These are phyloP conservation scores for Irpex sp. DNA, from an alignment of 1,284 basidiomycete genomes.

Conservation along the genomic window DNA sequence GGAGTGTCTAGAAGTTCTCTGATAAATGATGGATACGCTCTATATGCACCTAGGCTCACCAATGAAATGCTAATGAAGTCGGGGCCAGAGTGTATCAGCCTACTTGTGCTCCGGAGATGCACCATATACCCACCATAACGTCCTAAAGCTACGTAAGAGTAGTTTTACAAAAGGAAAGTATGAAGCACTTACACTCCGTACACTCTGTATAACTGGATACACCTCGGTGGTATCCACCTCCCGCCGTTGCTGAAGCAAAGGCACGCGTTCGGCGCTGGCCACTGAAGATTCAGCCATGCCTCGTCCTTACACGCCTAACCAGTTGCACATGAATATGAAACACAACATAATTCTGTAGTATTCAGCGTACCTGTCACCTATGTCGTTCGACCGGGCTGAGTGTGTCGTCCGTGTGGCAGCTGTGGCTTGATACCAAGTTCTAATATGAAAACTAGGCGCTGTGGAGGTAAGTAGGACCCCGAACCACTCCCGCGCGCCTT, in stretches of 20 bases:
- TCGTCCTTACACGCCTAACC: background rate
- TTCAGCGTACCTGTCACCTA: too few relatives aligned
- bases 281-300: constrained; percentile 14
- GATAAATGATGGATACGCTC: constrained; percentile 5
- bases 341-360: background rate
- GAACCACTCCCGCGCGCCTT: too few relatives aligned
- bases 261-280: constrained; percentile 23
- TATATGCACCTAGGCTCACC: constrained; percentile 32
- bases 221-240: constrained; percentile 53
- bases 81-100: background rate
- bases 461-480: too few relatives aligned
- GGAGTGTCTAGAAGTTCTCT: constrained; percentile 59
- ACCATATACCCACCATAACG: constrained; percentile 40
- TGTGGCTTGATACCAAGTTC: too few relatives aligned
- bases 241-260: constrained; percentile 35
- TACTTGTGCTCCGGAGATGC: background rate
- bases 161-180: constrained; percentile 1
- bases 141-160: constrained; percentile 39
- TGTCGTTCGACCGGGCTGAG: too few relatives aligned
- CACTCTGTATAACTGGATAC: constrained; percentile 72
- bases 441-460: too few relatives aligned
- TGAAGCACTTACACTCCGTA: constrained; percentile 45
- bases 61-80: constrained; percentile 49
- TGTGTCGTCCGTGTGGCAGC: too few relatives aligned
- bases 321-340: background rate